phyloP scores from a whole-genome alignment of 768 basidiomycete species.

The Boletus speciosus region DNA sequence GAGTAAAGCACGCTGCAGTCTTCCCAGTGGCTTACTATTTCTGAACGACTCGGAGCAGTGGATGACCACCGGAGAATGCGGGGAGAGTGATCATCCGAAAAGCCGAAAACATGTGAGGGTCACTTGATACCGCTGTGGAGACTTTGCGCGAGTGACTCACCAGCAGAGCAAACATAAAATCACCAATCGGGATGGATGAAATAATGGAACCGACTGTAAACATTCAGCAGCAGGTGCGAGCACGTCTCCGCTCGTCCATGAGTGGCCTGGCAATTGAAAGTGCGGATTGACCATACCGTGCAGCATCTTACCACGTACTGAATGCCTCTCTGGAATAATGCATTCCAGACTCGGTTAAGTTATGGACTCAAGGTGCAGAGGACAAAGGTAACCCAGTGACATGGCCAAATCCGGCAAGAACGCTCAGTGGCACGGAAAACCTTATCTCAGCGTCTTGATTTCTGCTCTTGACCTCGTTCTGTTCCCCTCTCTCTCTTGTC shows the following conservation, averaged over 20 bases:
- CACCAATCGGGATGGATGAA: not conserved
- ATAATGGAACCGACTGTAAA: not conserved
- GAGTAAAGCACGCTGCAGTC: not conserved
- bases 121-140: not conserved
- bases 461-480: slow-evolving; percentile 30
- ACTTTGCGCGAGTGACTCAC: not conserved
- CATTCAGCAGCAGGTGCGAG: too few species aligned
- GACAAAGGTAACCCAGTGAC: slow-evolving; percentile 1
- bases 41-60: not conserved
- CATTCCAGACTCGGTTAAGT: not conserved
- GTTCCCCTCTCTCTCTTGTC: slow-evolving; percentile 15
- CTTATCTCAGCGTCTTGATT: slow-evolving; percentile 36
- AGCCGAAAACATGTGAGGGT: slow-evolving; percentile 1
- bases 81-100: not conserved
- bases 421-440: slow-evolving; percentile 32
- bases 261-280: not conserved
- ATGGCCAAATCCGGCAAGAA: slow-evolving; percentile 21
- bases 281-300: not conserved
- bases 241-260: not conserved
- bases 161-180: not conserved
- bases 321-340: not conserved
- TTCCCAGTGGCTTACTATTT: slow-evolving; percentile 15
- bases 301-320: not conserved
- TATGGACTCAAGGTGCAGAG: not conserved
- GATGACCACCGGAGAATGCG: not conserved